A percentile compares a stretch with the other conserved stretches of the same genome.
Evolutionary conservation across 176 grass and related monocot species (phyloP).

Genomic region (Triticum urartu): DNA sequence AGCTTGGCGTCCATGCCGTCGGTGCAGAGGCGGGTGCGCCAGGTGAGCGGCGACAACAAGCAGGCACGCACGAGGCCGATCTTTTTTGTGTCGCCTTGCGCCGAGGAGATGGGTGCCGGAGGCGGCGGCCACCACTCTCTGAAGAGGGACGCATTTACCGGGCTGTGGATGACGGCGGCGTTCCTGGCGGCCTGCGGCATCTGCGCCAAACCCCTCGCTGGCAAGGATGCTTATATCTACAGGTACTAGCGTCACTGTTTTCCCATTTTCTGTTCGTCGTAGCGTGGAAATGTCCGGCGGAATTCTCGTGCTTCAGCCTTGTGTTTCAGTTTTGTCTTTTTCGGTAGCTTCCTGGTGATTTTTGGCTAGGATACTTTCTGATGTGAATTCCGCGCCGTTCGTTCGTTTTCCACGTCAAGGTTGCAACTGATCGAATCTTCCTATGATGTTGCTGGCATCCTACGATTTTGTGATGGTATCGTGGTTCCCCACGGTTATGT

Average conservation of each 20-base stretch:
- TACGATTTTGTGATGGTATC: neutral
- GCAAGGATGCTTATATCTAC: slow-evolving; percentile 80
- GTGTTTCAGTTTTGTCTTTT: neutral
- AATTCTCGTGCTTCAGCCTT: neutral
- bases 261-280: neutral
- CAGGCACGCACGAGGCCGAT: neutral
- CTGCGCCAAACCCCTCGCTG: slow-evolving; percentile 61
- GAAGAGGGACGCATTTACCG: neutral
- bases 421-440: slow-evolving; percentile 18
- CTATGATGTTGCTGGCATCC: neutral
- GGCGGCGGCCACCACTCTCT: neutral
- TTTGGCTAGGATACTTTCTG: neutral
- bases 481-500: neutral
- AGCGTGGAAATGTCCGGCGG: neutral
- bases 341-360: neutral
- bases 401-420: slow-evolving; percentile 10
- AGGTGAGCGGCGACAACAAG: neutral
- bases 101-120: neutral
- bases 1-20: slow-evolving; percentile 45
- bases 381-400: neutral
- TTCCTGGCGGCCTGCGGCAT: slow-evolving; percentile 73
- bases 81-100: neutral
- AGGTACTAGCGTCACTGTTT: slow-evolving; percentile 36
- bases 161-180: slow-evolving; percentile 25
- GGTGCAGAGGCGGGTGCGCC: slow-evolving; percentile 38